Evolutionary conservation across 352 stramenopile genomes (phyloP).

Genomic region (Phytophthora megakarya): DNA sequence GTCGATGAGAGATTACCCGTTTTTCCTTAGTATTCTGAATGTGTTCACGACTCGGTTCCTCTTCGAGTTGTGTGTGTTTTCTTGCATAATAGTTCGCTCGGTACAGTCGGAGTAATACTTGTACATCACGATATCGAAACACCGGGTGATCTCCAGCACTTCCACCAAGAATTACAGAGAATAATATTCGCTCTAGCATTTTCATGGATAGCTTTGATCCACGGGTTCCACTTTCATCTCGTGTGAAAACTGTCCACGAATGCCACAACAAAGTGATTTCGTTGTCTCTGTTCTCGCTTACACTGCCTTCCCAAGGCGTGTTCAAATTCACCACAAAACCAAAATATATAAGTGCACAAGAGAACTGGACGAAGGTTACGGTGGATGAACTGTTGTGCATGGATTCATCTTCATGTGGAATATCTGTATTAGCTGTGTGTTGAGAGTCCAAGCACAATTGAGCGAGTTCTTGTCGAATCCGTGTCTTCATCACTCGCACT

Average conservation of each 20-base stretch:
- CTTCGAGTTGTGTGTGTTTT: conserved; percentile 28
- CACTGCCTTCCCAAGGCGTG: conserved; percentile 35
- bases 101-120: conserved; percentile 34
- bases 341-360: conserved; percentile 62
- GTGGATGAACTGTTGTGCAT: not conserved
- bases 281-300: not conserved
- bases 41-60: not conserved
- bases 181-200: conserved; percentile 20
- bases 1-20: conserved; percentile 13
- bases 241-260: conserved; percentile 44
- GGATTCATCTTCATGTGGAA: not conserved
- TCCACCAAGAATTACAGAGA: conserved; percentile 32
- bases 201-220: conserved; percentile 17
- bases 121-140: conserved; percentile 13
- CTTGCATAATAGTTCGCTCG: conserved; percentile 44
- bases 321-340: conserved; percentile 50
- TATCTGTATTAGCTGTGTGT: conserved; percentile 1
- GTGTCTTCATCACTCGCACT: conserved; percentile 42
- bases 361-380: conserved; percentile 59
- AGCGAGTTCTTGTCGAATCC: conserved; percentile 40
- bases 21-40: not conserved
- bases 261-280: conserved; percentile 57
- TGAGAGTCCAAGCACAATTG: conserved; percentile 40
- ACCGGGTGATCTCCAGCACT: not conserved
- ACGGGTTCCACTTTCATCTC: conserved; percentile 2